phyloP scores from a whole-genome alignment of 2,329 filamentous ascomycete species.

The Rhinocladiella similis region DNA sequence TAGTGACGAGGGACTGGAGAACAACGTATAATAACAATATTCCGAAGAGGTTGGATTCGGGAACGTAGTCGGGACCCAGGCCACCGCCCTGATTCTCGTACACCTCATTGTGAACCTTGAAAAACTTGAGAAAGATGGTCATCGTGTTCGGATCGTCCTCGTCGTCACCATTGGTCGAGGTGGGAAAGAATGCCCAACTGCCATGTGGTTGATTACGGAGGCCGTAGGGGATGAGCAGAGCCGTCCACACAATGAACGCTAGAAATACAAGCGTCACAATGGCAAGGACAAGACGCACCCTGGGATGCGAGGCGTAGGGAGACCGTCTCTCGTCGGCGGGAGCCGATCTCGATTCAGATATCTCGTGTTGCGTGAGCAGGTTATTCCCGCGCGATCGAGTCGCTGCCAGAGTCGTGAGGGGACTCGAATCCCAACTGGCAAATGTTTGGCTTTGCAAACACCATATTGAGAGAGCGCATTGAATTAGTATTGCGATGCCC shows the following conservation, averaged over 20 bases:
- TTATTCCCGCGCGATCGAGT: background rate
- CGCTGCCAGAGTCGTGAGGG: slow-evolving; percentile 11
- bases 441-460: background rate
- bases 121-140: too few relatives aligned
- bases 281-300: too few relatives aligned
- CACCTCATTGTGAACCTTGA: background rate
- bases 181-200: too few relatives aligned
- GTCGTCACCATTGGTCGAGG: too few relatives aligned
- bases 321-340: background rate
- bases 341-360: too few relatives aligned
- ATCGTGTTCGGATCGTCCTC: too few relatives aligned
- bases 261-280: too few relatives aligned
- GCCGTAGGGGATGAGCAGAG: too few relatives aligned
- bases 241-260: too few relatives aligned
- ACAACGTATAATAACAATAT: slow-evolving; percentile 29
- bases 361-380: too few relatives aligned
- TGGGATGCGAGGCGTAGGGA: background rate
- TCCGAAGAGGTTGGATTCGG: background rate
- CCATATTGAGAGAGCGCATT: slow-evolving; percentile 21
- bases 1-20: slow-evolving; percentile 31
- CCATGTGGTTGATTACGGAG: too few relatives aligned
- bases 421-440: slow-evolving; percentile 25
- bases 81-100: background rate
- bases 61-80: background rate
- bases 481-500: slow-evolving; percentile 5